phyloP scores from a whole-genome alignment of 225 moss, liverwort and hornwort genomes.

The Sphagnum tenellum region DNA sequence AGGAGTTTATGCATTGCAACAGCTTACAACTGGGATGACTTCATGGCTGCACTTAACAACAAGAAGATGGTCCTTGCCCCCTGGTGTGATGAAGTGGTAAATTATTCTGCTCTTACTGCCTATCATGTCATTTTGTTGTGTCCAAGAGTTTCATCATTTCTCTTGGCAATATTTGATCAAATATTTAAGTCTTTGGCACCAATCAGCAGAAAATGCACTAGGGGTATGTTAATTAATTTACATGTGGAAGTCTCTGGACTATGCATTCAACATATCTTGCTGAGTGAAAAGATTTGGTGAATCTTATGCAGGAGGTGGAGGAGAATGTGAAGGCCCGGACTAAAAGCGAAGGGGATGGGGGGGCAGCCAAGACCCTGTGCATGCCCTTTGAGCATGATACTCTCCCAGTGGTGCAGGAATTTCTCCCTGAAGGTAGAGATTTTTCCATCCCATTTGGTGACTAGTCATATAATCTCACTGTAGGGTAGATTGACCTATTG shows the following conservation, averaged over 20 bases:
- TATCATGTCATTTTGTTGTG: not conserved
- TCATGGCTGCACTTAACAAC: constrained; percentile 57
- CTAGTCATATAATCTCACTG: too few relatives aligned
- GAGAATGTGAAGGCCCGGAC: constrained; percentile 79
- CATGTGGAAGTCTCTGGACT: too few relatives aligned
- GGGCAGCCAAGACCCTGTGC: constrained; percentile 91
- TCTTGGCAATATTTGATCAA: too few relatives aligned
- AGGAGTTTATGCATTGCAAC: constrained; percentile 43
- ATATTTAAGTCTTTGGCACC: too few relatives aligned
- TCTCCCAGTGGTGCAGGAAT: constrained; percentile 45
- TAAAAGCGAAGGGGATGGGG: constrained; percentile 46
- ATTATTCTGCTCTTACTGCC: not conserved
- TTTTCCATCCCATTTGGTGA: not conserved
- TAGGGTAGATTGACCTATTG: too few relatives aligned
- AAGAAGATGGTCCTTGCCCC: constrained; percentile 95
- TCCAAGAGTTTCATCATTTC: not conserved
- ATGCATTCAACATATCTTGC: too few relatives aligned
- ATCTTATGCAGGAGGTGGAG: constrained; percentile 54
- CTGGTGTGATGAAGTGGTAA: constrained; percentile 90
- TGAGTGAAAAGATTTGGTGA: too few relatives aligned
- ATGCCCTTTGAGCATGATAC: constrained; percentile 85
- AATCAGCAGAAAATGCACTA: too few relatives aligned
- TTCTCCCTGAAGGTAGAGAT: constrained; percentile 37
- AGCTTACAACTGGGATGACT: constrained; percentile 65
- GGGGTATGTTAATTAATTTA: too few relatives aligned